These are phyloP conservation scores for Talaromyces thailandensis DNA, from an alignment of 495 filamentous ascomycete species.

Conservation along the genomic window DNA sequence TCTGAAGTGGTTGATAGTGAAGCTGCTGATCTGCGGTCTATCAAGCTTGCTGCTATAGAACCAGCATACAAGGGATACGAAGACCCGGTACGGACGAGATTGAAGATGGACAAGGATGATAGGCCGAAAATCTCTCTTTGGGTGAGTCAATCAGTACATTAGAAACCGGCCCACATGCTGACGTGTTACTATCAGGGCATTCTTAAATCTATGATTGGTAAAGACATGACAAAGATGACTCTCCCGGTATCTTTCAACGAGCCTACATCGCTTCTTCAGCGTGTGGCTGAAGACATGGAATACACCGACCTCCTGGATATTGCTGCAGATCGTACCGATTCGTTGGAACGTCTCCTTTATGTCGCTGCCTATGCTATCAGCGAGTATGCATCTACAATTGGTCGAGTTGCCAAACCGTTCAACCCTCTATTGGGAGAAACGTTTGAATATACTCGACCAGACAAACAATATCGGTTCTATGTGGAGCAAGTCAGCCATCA, in stretches of 20 bases:
- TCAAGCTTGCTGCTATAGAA: slow-evolving; percentile 49
- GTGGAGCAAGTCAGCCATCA: slow-evolving; percentile 98
- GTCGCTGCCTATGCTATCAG: slow-evolving; percentile 91
- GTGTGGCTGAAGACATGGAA: slow-evolving; percentile 95
- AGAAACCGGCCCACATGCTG: not conserved
- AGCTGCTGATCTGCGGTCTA: slow-evolving; percentile 37
- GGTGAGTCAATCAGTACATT: slow-evolving; percentile 47
- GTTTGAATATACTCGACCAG: slow-evolving; percentile 90
- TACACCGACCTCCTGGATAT: slow-evolving; percentile 89
- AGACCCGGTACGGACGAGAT: slow-evolving; percentile 61
- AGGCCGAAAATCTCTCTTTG: slow-evolving; percentile 90
- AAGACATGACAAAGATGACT: slow-evolving; percentile 99
- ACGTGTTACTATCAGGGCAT: slow-evolving; percentile 55
- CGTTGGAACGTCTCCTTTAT: slow-evolving; percentile 90
- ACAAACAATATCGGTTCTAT: slow-evolving; percentile 96
- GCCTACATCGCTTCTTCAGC: slow-evolving; percentile 92
- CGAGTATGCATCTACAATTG: slow-evolving; percentile 94
- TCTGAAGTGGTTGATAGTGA: slow-evolving; percentile 32
- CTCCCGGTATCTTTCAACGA: slow-evolving; percentile 98
- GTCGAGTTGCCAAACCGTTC: slow-evolving; percentile 94
- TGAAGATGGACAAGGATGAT: slow-evolving; percentile 89
- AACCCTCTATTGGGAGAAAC: slow-evolving; percentile 95
- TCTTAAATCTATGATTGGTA: slow-evolving; percentile 98
- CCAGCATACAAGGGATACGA: slow-evolving; percentile 86
- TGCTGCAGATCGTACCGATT: slow-evolving; percentile 76